phyloP scores from a whole-genome alignment of 768 basidiomycete genomes.

The Cystofilobasidium ferigula region DNA sequence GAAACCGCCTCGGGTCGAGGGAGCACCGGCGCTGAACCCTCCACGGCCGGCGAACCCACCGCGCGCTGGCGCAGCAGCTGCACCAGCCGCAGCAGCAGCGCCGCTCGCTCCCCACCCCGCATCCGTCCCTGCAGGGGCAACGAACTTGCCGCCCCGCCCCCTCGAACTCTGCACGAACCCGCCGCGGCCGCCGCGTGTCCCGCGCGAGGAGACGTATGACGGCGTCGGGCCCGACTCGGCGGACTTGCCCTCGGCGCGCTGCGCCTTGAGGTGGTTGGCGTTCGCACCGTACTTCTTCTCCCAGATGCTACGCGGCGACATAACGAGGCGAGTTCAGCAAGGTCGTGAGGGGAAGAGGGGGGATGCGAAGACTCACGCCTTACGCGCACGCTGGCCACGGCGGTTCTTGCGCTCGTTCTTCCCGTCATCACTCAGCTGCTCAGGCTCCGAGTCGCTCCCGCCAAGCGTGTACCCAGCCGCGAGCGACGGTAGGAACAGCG shows the following conservation, averaged over 20 bases:
- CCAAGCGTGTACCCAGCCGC: constrained; percentile 73
- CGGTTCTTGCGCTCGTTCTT: neutral
- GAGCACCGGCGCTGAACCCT: too few species aligned
- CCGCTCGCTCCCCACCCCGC: constrained; percentile 9
- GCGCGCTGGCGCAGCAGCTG: neutral
- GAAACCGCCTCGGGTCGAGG: neutral
- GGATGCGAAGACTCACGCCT: neutral
- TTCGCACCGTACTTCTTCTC: constrained; percentile 87
- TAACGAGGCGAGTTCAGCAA: neutral
- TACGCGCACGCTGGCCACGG: neutral
- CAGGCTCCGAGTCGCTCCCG: constrained; percentile 64
- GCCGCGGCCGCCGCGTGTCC: constrained; percentile 16
- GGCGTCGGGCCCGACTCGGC: neutral
- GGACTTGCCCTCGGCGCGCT: constrained; percentile 34
- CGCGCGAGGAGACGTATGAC: neutral
- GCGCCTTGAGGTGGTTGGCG: constrained; percentile 80
- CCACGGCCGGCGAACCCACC: constrained; percentile 1
- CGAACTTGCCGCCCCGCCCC: neutral
- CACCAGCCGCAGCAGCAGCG: neutral
- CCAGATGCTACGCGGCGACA: constrained; percentile 60
- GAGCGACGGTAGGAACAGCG: constrained; percentile 75
- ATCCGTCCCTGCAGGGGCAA: neutral
- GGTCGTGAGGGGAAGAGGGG: neutral
- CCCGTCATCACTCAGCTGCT: constrained; percentile 43
- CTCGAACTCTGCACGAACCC: constrained; percentile 1